These are phyloP conservation scores for Conoideocrella luteorostrata DNA, from an alignment of 2,329 filamentous ascomycete genomes.

Conservation along the genomic window DNA sequence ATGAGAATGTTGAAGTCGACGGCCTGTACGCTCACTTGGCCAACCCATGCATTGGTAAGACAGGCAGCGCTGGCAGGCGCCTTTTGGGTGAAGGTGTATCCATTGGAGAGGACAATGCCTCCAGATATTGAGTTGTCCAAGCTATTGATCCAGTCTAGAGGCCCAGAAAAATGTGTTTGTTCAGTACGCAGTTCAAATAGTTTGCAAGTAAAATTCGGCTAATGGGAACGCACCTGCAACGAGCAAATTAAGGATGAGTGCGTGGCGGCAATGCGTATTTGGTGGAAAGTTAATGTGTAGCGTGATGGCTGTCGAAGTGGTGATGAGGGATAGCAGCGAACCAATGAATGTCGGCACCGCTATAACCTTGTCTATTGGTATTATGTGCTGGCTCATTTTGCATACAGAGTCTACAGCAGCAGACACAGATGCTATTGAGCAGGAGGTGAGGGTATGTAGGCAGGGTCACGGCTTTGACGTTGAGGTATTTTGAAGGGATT, in stretches of 20 bases:
- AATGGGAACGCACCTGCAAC: conserved; percentile 9
- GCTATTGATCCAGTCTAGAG: conserved; percentile 33
- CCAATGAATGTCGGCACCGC: conserved; percentile 6
- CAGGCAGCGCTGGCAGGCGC: conserved; percentile 20
- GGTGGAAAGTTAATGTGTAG: conserved; percentile 10
- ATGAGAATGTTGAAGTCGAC: conserved; percentile 37
- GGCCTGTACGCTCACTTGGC: conserved; percentile 39
- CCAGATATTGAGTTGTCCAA: conserved; percentile 37
- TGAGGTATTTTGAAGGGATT: no score
- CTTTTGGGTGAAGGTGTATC: conserved; percentile 19
- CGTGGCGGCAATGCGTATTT: conserved; percentile 11
- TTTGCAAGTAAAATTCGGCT: no score
- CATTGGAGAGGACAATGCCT: conserved; percentile 23
- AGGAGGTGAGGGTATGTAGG: no score
- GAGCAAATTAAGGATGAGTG: conserved; percentile 13
- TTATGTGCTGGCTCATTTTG: no score
- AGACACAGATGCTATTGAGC: no score
- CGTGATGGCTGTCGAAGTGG: conserved; percentile 2
- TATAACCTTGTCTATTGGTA: background rate
- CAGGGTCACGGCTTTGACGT: no score
- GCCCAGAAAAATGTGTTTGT: background rate
- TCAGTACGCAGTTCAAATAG: no score
- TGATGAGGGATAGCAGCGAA: conserved; percentile 9
- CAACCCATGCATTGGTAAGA: conserved; percentile 35
- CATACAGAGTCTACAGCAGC: no score